These are phyloP conservation scores for Chlorencoelia australis DNA, from an alignment of 2,329 filamentous ascomycete genomes.

Conservation along the genomic window DNA sequence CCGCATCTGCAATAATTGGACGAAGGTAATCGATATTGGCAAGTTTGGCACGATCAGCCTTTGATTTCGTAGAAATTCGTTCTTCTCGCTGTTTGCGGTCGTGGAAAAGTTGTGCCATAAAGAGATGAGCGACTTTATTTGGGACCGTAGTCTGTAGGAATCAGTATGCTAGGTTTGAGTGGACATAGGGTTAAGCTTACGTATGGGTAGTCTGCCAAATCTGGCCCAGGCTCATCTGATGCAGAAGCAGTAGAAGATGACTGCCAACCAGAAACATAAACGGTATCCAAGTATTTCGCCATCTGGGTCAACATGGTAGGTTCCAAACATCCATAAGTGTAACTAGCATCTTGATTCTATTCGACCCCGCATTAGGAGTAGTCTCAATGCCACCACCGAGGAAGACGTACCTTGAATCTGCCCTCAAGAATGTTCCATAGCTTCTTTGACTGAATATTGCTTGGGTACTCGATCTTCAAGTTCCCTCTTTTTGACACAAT, in stretches of 20 bases:
- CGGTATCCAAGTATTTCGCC: slow-evolving; percentile 96
- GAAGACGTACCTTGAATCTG: slow-evolving; percentile 59
- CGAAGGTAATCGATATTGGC: slow-evolving; percentile 87
- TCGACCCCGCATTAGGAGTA: slow-evolving; percentile 10
- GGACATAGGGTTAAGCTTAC: slow-evolving; percentile 36
- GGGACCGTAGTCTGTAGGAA: slow-evolving; percentile 75
- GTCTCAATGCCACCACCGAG: neutral
- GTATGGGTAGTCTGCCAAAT: slow-evolving; percentile 96
- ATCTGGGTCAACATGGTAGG: slow-evolving; percentile 99
- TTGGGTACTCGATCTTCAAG: slow-evolving; percentile 83
- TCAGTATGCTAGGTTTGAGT: neutral
- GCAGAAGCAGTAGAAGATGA: slow-evolving; percentile 92
- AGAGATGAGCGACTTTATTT: slow-evolving; percentile 95
- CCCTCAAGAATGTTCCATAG: slow-evolving; percentile 82
- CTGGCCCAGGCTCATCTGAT: slow-evolving; percentile 90
- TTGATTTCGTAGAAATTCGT: slow-evolving; percentile 62
- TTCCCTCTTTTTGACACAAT: slow-evolving; percentile 93
- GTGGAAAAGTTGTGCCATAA: slow-evolving; percentile 98
- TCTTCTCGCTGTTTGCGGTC: slow-evolving; percentile 98
- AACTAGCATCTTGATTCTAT: slow-evolving; percentile 75
- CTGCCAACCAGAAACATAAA: slow-evolving; percentile 99
- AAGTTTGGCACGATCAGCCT: slow-evolving; percentile 59
- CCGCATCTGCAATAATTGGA: slow-evolving; percentile 92
- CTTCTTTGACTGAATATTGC: slow-evolving; percentile 86
- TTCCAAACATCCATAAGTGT: slow-evolving; percentile 94